These are phyloP conservation scores for Candida sakaeoensis DNA, from an alignment of 805 yeast species.

Conservation along the genomic window DNA sequence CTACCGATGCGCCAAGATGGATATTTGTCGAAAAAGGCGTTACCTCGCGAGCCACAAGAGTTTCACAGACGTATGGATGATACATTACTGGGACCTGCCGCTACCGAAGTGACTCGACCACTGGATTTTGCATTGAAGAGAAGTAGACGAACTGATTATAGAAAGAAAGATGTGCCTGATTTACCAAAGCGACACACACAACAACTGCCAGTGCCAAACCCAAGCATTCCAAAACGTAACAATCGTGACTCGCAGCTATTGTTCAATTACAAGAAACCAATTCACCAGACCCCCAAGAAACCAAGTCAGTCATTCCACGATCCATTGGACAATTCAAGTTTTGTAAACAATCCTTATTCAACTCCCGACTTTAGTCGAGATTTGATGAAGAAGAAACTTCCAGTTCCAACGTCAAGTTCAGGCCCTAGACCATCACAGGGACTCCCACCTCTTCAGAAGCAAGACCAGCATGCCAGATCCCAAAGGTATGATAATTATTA, in stretches of 20 bases:
- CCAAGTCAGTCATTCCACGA: neutral
- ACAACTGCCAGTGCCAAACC: conserved; percentile 5
- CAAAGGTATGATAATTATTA: conserved; percentile 5
- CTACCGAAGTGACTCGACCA: conserved; percentile 4
- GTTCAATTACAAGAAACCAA: conserved; percentile 32
- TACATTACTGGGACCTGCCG: neutral
- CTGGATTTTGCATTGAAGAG: conserved; percentile 14
- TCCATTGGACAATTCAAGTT: neutral
- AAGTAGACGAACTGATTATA: conserved; percentile 38
- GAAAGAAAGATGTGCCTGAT: conserved; percentile 21
- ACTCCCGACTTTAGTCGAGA: conserved; percentile 3
- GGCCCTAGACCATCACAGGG: neutral
- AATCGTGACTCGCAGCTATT: conserved; percentile 27
- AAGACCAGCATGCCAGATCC: conserved; percentile 1
- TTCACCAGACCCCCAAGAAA: conserved; percentile 4
- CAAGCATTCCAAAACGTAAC: neutral
- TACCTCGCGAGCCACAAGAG: neutral
- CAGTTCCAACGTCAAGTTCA: conserved; percentile 1
- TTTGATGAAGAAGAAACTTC: neutral
- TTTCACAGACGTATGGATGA: neutral
- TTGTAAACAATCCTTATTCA: conserved; percentile 3
- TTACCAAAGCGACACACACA: neutral
- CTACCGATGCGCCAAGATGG: conserved; percentile 14
- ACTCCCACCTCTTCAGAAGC: conserved; percentile 5
- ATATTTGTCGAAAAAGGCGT: neutral